A percentile compares a stretch with the other conserved stretches of the same genome.
Conservation (phyloP, 768 basidiomycete species). For the Myochromella boudieri region DNA sequence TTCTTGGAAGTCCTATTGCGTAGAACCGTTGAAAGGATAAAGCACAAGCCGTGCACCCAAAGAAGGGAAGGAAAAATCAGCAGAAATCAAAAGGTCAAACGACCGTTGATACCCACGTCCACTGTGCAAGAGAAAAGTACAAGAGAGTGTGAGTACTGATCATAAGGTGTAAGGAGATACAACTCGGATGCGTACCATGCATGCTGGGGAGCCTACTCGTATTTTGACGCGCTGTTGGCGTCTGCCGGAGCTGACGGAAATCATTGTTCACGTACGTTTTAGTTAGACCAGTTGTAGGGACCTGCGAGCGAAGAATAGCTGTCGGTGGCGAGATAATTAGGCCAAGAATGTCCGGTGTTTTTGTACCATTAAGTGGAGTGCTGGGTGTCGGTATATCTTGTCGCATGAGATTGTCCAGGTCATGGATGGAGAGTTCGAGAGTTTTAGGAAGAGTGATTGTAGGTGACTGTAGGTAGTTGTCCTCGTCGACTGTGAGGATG, state of each 20-base stretch:
- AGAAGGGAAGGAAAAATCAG: conserved; percentile 12
- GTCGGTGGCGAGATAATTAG: conserved; percentile 64
- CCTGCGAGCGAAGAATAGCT: conserved; percentile 61
- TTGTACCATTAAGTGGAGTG: conserved; percentile 46
- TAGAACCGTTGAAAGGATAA: not conserved
- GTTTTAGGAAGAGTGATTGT: conserved; percentile 37
- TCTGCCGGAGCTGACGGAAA: conserved; percentile 73
- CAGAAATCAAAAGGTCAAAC: conserved; percentile 18
- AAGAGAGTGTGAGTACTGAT: not conserved
- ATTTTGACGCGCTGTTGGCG: conserved; percentile 70
- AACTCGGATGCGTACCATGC: conserved; percentile 52
- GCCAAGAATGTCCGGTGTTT: conserved; percentile 50
- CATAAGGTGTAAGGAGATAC: not conserved
- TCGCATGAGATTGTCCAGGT: conserved; percentile 49
- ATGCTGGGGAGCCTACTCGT: conserved; percentile 85
- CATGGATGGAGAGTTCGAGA: conserved; percentile 44
- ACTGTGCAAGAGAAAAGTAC: conserved; percentile 22
- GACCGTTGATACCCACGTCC: conserved; percentile 42
- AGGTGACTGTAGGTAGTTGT: conserved; percentile 30
- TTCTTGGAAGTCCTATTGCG: conserved; percentile 9
- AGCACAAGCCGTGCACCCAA: not conserved
- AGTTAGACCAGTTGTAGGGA: conserved; percentile 65
- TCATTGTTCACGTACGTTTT: conserved; percentile 83
- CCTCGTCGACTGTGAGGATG: conserved; percentile 40
- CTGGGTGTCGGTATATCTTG: conserved; percentile 30